Base-by-base conservation (phyloP, 2,329 filamentous ascomycete species). In the Penicillium sclerotiorum region DNA sequence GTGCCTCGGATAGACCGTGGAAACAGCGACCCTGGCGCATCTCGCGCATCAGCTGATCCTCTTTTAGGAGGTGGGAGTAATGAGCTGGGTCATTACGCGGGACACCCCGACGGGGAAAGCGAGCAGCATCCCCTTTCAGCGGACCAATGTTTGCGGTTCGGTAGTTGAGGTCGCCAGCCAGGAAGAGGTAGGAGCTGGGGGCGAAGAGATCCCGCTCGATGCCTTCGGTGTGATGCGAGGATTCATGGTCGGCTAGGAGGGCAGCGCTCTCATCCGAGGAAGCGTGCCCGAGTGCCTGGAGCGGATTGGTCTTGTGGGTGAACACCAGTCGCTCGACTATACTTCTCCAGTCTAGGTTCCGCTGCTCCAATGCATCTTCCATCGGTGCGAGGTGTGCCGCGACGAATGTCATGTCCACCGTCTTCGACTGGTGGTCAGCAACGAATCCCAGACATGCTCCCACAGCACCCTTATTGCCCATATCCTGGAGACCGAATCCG, bases 391-490 rank as follows among this genome's bases (percentile, higher is more conserved):
- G 77, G 71, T 99, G 94, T 11, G 91, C 89, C 32, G 89, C 85
- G 33, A 95, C 86, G 67, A 97, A 94, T 0, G 90, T 96, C 47
- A 96, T 70, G 61, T 89, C 83, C 21, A 87, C 81, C 4, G 75
- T 75, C 41, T 74, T 68, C 33, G 75, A 73, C 4, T 60, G 60
- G 12, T 69, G 65, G 5, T 66, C 65, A 7, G 62, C 62, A 15
- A 71, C 64, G 61, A 89, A 87, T 12, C 83, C 79, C 36, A 94
- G 72, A 27, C 91, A 80, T 53, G 93, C 78, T 0, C 88, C 94
- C 1, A 95, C 88, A 3, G 91, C 93, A 23, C 93, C 94, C 73
- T 99, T 99, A 71, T 96, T 96, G 13, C 91, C 94, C 87, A 96
- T 94, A 42, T 93, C 87, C 50, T 85, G 86, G 1, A 91, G 71